Evolutionary conservation across 345 rosid species (phyloP), one percentile per base, ranked within the genome.

Genomic region (Linum usitatissimum): DNA sequence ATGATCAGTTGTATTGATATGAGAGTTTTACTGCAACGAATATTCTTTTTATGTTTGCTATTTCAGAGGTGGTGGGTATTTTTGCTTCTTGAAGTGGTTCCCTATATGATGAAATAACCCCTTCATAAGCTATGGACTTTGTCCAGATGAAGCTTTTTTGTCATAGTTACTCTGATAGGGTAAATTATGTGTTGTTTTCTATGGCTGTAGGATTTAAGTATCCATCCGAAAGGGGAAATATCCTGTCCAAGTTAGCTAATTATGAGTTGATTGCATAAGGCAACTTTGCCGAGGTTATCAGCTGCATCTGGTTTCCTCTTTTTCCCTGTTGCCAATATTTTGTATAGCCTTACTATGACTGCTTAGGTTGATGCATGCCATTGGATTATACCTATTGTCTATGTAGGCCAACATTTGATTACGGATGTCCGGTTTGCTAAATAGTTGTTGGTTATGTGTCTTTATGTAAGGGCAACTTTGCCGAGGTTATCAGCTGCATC

Each of bases 151-250:
- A 68, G 87, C 87, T 4, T 34, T 64, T 66, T 70, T 78, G 88
- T 91, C 94, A 83, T 91, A 86, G 96, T 86, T 84, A 79, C 88
- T 76, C 87, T 81, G 86, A 88, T 80, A 74, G 87, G 87, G 80
- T 34, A 34, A 5, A 34, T 34, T 34, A 34, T 34, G 38, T 34
- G 38, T 34, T 34, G 1, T 34, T 34, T 34, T 34, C 38, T 34
- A 5, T 34, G 38, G 8, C 38, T 34, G 38, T 1, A 34, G 38
- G 38, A 34, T 5, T 34, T 5, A 34, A 34, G 38, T 34, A 57
- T 67, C n/a, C n/a, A n/a, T n/a, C n/a, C n/a, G n/a, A n/a, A n/a
- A n/a, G n/a, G n/a, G n/a, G n/a, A n/a, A n/a, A n/a, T n/a, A n/a
- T 21, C 55, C 54, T 18, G 48, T 55, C 15, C 34, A 13, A 30